Percentiles rank a stretch among this genome's conserved stretches.
Evolutionary conservation across 768 basidiomycete genomes (phyloP).

Genomic region (Lentinula edodes): DNA sequence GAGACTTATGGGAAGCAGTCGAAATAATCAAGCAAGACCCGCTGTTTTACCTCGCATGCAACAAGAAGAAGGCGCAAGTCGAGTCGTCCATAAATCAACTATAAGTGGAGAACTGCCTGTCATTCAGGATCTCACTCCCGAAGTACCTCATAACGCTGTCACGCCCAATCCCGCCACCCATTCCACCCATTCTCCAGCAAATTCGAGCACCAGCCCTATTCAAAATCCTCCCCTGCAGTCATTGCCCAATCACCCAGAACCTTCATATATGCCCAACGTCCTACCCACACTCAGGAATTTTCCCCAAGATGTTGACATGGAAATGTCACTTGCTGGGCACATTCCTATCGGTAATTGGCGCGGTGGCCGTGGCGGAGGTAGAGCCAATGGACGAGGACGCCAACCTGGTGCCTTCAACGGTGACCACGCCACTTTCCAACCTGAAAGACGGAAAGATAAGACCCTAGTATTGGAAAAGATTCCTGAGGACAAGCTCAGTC

Average conservation of each 20-base stretch:
- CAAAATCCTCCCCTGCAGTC: not conserved
- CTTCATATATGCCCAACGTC: not conserved
- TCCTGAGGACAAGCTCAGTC: constrained; percentile 73
- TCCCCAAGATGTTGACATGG: constrained; percentile 26
- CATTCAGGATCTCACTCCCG: constrained; percentile 78
- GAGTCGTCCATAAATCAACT: constrained; percentile 29
- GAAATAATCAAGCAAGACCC: constrained; percentile 41
- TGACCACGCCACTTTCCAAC: constrained; percentile 61
- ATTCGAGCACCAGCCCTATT: not conserved
- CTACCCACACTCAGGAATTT: constrained; percentile 3
- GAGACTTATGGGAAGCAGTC: constrained; percentile 43
- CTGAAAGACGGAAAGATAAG: constrained; percentile 64
- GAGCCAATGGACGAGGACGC: constrained; percentile 40
- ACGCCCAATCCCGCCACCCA: constrained; percentile 18
- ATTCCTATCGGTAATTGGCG: constrained; percentile 13
- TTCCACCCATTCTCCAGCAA: constrained; percentile 14
- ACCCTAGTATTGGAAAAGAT: constrained; percentile 94
- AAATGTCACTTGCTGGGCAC: constrained; percentile 20
- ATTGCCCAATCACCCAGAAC: not conserved
- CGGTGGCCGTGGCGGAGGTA: constrained; percentile 27
- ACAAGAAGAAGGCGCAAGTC: constrained; percentile 42
- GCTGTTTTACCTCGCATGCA: constrained; percentile 52
- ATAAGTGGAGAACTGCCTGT: constrained; percentile 74
- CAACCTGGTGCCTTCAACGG: constrained; percentile 57
- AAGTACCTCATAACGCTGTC: constrained; percentile 29